Evolutionary conservation across 1,139 yeast genomes (phyloP).

Genomic region (Saccharomyces hybrid): DNA sequence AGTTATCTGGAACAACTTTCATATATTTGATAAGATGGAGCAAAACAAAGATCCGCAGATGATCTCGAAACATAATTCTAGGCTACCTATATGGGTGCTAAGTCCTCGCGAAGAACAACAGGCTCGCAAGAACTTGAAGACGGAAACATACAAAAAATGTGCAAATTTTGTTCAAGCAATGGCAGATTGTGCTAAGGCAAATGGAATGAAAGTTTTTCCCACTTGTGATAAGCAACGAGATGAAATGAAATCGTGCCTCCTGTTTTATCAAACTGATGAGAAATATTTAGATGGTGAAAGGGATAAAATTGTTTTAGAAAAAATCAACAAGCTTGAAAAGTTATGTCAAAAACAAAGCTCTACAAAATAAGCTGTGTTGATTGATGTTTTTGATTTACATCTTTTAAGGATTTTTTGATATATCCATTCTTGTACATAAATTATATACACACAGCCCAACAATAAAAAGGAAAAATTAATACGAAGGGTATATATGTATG

Average conservation of each 20-base stretch:
- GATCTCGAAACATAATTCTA: conserved; percentile 22
- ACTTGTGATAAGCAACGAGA: conserved; percentile 51
- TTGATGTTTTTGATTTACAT: neutral
- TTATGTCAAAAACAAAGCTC: conserved; percentile 14
- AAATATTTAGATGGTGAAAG: conserved; percentile 67
- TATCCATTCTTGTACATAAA: neutral
- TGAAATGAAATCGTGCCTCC: conserved; percentile 65
- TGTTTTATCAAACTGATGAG: conserved; percentile 50
- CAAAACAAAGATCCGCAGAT: neutral
- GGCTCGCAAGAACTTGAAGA: conserved; percentile 71
- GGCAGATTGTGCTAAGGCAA: conserved; percentile 47
- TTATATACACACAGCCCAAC: neutral
- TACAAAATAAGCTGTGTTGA: neutral
- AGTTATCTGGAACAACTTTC: neutral
- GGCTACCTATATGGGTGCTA: conserved; percentile 73
- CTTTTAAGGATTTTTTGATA: neutral
- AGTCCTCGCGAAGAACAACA: conserved; percentile 82
- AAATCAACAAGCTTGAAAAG: conserved; percentile 35
- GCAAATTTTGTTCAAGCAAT: conserved; percentile 53
- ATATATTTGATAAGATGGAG: neutral
- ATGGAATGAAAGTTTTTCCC: conserved; percentile 51
- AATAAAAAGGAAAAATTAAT: neutral
- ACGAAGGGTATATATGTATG: neutral
- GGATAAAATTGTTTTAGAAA: conserved; percentile 53
- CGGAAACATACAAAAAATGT: conserved; percentile 63